A percentile compares a stretch with the other conserved stretches of the same genome.
phyloP scores from a whole-genome alignment of 306 rosid genomes.

The Leucaena leucocephala region DNA sequence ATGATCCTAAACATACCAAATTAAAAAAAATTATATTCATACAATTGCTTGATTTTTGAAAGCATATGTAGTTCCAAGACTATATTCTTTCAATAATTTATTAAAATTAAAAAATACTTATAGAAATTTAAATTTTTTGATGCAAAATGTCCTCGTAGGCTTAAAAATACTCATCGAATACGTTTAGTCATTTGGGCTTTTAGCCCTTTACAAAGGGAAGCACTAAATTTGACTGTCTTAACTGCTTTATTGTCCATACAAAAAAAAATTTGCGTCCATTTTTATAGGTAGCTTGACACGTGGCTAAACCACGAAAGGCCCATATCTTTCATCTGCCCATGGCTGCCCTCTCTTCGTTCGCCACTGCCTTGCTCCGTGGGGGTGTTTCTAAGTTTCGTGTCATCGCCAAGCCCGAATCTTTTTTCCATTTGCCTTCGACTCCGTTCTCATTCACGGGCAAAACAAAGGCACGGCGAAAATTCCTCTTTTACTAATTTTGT shows the following conservation, averaged over 20 bases:
- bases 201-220: neutral
- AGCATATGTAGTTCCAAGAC: neutral
- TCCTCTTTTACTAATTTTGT: neutral
- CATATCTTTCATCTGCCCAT: slow-evolving; percentile 30
- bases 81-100: no score
- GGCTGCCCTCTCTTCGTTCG: slow-evolving; percentile 47
- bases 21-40: no score
- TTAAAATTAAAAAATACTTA: no score
- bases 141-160: neutral
- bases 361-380: slow-evolving; percentile 40
- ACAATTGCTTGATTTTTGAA: neutral
- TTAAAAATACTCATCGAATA: neutral
- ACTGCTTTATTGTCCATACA: neutral
- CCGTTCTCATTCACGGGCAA: slow-evolving; percentile 44
- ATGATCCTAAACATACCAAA: neutral
- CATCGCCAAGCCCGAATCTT: slow-evolving; percentile 32
- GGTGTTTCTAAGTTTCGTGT: slow-evolving; percentile 48
- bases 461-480: slow-evolving; percentile 49
- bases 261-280: neutral
- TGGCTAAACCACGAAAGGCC: neutral
- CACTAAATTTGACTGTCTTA: neutral
- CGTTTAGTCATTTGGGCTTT: neutral
- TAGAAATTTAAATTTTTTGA: no score
- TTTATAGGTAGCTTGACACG: neutral
- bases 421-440: slow-evolving; percentile 25